Evolutionary conservation across 2,329 filamentous ascomycete genomes (phyloP).

Genomic region (Fusarium armeniacum): DNA sequence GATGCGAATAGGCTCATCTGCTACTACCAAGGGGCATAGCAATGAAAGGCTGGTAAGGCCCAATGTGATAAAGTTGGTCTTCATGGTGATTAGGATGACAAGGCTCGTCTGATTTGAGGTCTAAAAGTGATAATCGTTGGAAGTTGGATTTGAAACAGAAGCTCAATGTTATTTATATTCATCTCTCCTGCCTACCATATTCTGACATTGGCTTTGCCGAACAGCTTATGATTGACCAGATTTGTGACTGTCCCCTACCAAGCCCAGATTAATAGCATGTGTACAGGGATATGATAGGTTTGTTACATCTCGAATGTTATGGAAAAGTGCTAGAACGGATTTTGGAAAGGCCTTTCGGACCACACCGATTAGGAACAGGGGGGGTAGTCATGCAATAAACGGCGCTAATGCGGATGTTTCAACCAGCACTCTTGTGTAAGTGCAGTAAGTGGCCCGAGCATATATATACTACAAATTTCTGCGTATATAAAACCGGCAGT

Average conservation of each 20-base stretch:
- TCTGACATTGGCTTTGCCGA: not conserved
- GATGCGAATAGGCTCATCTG: not conserved
- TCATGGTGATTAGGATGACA: not conserved
- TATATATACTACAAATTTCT: too few species aligned
- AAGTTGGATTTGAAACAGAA: not conserved
- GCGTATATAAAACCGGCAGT: too few species aligned
- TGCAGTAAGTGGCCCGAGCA: too few species aligned
- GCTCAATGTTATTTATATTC: not conserved
- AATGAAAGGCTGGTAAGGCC: not conserved
- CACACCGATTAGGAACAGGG: not conserved
- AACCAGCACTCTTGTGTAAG: too few species aligned
- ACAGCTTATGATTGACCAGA: not conserved
- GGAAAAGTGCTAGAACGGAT: not conserved
- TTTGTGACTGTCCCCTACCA: not conserved
- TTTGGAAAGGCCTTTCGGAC: not conserved
- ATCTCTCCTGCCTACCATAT: not conserved
- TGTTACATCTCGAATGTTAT: not conserved
- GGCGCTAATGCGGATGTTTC: not conserved
- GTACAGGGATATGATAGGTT: not conserved
- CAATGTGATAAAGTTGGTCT: not conserved
- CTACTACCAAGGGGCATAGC: not conserved
- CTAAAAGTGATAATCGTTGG: not conserved
- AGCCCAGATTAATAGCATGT: not conserved
- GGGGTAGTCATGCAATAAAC: not conserved
- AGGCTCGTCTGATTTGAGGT: accelerated